Base-by-base conservation (phyloP, 2,329 filamentous ascomycete species). In the Hansfordia pulvinata region DNA sequence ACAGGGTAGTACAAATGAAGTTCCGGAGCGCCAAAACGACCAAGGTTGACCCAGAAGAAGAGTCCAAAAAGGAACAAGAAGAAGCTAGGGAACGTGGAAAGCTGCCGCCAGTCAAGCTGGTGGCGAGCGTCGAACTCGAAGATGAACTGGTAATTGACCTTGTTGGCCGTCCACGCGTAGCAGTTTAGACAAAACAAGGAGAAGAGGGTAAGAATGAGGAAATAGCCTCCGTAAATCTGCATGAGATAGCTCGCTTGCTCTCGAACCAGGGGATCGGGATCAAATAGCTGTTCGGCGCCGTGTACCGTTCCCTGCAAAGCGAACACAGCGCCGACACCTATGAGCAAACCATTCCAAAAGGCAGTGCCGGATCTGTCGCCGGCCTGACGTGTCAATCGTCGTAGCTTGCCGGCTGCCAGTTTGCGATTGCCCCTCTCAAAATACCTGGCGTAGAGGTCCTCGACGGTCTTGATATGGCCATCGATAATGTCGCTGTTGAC, bases 361-460 rank as follows among this genome's bases (percentile, higher is more conserved):
- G 69, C 61, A 35, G 59, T 69, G 24, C 52, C 59, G 0, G 69
- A 72, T 35, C 68, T 61, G 28, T 74, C 66, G 2, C 54, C 50
- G 2, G 56, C 66, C 42, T 60, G 73, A 54, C 50, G 69, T 46
- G 64, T 65, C 35, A 82, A 71, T 31, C 76, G 77, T 24, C 88
- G 76, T 12, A 98, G 67, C 53, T 94, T 94, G 13, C 79, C 77
- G 3, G 78, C 76, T 0, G 90, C 90, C 19, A 94, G 66, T 52
- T 98, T 98, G 49, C 79, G 83, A 48, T 93, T 93, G 4, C 86
- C 86, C 24, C 76, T 73, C 54, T 94, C 88, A 43, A 98, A 96
- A 51, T 96, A 96, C 29, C 85, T 69, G 1, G 88, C 79, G 44
- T 96, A 98, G 1, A 98, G 62, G 51, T 94, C 86, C 49, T 98